These are phyloP conservation scores for Solanum pinnatisectum DNA, from an alignment of 257 asterid genomes.

Conservation along the genomic window DNA sequence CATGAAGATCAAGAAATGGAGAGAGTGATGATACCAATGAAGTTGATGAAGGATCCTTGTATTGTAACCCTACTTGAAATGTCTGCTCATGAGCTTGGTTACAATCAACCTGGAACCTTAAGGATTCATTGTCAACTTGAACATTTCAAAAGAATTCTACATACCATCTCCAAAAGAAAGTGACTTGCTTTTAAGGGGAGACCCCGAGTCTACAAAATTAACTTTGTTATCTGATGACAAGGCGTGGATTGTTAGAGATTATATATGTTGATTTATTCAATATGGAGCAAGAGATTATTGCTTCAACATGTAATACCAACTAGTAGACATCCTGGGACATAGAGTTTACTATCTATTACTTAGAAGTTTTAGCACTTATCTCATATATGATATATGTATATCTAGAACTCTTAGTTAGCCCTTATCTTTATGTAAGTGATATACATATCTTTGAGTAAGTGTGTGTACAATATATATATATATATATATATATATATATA, in stretches of 20 bases:
- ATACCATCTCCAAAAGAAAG: neutral
- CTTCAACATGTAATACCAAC: neutral
- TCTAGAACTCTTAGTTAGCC: neutral
- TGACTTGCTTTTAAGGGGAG: neutral
- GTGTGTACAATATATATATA: neutral
- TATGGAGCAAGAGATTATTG: neutral
- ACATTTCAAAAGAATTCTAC: slow-evolving; percentile 3
- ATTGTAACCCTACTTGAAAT: neutral
- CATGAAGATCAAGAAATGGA: neutral
- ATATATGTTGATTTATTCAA: neutral
- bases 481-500: neutral
- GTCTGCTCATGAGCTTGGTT: neutral
- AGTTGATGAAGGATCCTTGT: slow-evolving; percentile 1
- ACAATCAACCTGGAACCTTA: slow-evolving; percentile 1
- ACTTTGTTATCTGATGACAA: neutral
- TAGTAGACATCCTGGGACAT: neutral
- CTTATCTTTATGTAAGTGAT: neutral
- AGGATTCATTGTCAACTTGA: neutral
- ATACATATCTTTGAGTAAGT: neutral
- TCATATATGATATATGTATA: neutral
- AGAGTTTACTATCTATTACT: neutral
- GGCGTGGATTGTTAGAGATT: neutral
- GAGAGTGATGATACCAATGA: neutral
- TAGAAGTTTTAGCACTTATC: neutral
- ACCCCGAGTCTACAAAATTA: neutral